Evolutionary conservation across 495 filamentous ascomycete species (phyloP).

Genomic region (Hypomontagnella monticulosa): DNA sequence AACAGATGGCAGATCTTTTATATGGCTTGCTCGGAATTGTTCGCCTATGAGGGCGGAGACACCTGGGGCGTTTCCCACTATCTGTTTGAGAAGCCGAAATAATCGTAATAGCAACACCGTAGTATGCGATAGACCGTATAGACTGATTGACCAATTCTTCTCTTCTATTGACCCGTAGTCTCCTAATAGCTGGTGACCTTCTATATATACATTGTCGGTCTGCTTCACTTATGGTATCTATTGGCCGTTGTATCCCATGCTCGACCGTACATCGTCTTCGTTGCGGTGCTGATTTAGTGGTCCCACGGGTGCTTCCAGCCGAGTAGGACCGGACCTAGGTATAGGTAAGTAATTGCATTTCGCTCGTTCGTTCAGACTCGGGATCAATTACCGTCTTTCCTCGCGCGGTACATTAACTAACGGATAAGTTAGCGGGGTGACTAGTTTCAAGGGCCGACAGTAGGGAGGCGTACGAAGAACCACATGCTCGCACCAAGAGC

Average conservation of each 20-base stretch:
- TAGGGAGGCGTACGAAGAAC: constrained; percentile 82
- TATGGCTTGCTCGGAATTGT: constrained; percentile 73
- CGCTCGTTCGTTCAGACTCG: constrained; percentile 6
- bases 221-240: background rate
- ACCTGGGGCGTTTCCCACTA: constrained; percentile 71
- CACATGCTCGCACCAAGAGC: constrained; percentile 95
- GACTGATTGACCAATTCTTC: constrained; percentile 17
- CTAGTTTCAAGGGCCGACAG: background rate
- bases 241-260: constrained; percentile 10
- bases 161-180: constrained; percentile 2
- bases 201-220: constrained; percentile 20
- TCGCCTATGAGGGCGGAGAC: constrained; percentile 68
- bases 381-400: constrained; percentile 76
- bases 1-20: constrained; percentile 76
- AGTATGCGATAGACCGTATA: constrained; percentile 24
- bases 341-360: constrained; percentile 38
- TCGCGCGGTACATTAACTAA: constrained; percentile 93
- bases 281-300: constrained; percentile 69
- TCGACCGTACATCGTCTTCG: constrained; percentile 5
- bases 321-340: constrained; percentile 73
- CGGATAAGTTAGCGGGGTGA: constrained; percentile 10
- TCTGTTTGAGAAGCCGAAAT: constrained; percentile 64
- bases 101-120: constrained; percentile 14
- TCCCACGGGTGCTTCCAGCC: constrained; percentile 99
- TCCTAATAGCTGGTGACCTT: background rate